A percentile compares a stretch with the other conserved stretches of the same genome.
Evolutionary conservation across 192 early-diverging fungal genomes (phyloP).

Genomic region (Coemansia aciculifera): DNA sequence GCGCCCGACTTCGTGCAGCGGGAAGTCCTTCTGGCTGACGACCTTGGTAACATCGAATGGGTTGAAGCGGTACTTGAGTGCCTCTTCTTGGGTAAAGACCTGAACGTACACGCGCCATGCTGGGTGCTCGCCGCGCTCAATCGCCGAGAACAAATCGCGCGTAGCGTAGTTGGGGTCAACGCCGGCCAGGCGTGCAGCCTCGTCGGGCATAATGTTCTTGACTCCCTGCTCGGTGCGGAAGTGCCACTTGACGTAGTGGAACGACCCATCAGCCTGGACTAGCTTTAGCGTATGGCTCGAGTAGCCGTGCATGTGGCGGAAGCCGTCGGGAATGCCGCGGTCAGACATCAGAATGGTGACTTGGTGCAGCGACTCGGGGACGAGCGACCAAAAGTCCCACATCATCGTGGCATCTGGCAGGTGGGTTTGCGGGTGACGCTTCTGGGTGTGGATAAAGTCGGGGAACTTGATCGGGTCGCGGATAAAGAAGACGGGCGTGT

Average conservation of each 20-base stretch:
- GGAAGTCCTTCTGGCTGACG: conserved; percentile 75
- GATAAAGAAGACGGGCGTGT: conserved; percentile 83
- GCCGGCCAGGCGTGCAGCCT: conserved; percentile 61
- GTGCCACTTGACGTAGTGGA: conserved; percentile 80
- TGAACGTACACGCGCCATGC: conserved; percentile 75
- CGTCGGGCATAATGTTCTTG: conserved; percentile 66
- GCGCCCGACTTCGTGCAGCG: conserved; percentile 73
- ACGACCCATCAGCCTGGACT: conserved; percentile 64
- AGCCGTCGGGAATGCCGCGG: conserved; percentile 79
- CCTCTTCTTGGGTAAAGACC: conserved; percentile 71
- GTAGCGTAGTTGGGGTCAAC: conserved; percentile 73
- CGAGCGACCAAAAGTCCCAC: conserved; percentile 80
- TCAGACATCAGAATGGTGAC: conserved; percentile 79
- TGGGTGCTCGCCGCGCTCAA: conserved; percentile 68
- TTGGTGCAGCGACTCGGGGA: conserved; percentile 79
- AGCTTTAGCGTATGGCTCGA: conserved; percentile 75
- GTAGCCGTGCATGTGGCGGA: conserved; percentile 82
- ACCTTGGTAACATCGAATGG: conserved; percentile 85
- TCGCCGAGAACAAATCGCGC: conserved; percentile 74
- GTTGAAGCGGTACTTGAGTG: conserved; percentile 71
- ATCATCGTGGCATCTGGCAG: conserved; percentile 66
- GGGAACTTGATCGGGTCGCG: conserved; percentile 81
- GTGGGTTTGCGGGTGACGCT: conserved; percentile 79
- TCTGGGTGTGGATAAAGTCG: conserved; percentile 82
- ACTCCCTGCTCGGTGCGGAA: conserved; percentile 78